Base-by-base conservation (phyloP, 257 asterid genomes). In the Avicennia marina region DNA sequence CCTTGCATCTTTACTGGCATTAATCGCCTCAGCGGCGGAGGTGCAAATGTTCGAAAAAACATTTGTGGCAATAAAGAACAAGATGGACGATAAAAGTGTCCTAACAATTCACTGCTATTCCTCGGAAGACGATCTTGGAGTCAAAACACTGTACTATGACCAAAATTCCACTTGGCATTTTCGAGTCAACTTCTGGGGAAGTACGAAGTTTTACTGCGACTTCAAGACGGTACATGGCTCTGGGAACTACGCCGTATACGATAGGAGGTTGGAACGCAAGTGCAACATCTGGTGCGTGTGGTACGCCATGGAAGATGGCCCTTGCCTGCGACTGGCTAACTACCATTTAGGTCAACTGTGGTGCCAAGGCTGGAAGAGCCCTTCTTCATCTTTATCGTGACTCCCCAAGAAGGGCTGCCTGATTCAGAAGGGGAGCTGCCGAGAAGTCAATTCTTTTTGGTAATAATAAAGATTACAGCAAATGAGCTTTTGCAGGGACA, bases 291-390 rank as follows among this genome's bases (percentile, higher is more conserved):
- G 36, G 3, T 56, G 70, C 25, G 2, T 4, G 4, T 65, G 70
- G 64, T 11, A 5, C 6, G 15, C 56, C 8, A 12, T 17, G 15
- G 19, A 18, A 33, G 21, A 5, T 1, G 56, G 72, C 11, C 56
- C 56, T 6, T 58, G 72, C 40, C 17, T 51, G 29, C 11, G 4
- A 11, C 21, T 19, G 11, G 0, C 13, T 7, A 5, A 7, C 1
- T 1, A 11, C 0, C 21, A 26, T 29, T n/a, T n/a, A n/a, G n/a
- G n/a, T n/a, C 7, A 29, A 15, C n/a, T 66, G 4, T 11, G 12
- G 1, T 66, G 72, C 60, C 56, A 58, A 66, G 2, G 1, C 2
- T 66, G 66, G 72, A 66, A 49, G n/a, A n/a, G n/a, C n/a, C n/a
- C n/a, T n/a, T n/a, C n/a, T n/a, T n/a, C n/a, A n/a, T n/a, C n/a